Evolutionary conservation across 2,329 filamentous ascomycete genomes (phyloP), one percentile per base, ranked within the genome.

Genomic region (Ophiocordyceps camponoti-saundersi): DNA sequence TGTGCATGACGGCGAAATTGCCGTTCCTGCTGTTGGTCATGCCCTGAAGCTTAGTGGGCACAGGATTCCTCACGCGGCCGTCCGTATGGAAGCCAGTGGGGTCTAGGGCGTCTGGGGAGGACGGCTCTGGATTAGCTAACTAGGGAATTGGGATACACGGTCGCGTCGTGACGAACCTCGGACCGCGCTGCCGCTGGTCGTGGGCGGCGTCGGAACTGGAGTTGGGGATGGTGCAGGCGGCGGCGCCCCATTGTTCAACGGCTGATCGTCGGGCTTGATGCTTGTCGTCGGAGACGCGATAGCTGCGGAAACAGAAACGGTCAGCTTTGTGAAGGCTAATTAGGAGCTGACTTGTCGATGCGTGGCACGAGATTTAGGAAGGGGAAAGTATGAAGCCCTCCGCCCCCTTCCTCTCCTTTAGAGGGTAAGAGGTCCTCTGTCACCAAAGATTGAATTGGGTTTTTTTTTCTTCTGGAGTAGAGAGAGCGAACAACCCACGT

Each of bases 1-100:
- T 78, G 48, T 79, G 74, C 70, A 81, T 78, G 40, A 80, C 73
- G 43, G 69, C 66, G 57, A 81, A 81, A 52, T 78, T 79, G 26
- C 77, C 77, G 49, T 73, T 73, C 53, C 69, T 71, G 23, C 66
- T 64, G 51, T 73, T 69, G 20, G 72, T 71, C 52, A 72, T 74
- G 49, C 74, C 73, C 56, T 79, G 77, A 47, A 80, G 63, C 57
- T 79, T 80, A 58, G 70, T 77, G 5, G 78, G 77, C 2, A 80
- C 69, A 1, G 76, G 73, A 50, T 79, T 78, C 48, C 72, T 60
- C 44, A 62, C 56, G 30, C 61, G 59, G 32, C 59, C 61, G 50
- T 65, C 61, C 23, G 53, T 50, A 15, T 45, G 47, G 23, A 43
- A 43, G 22, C 48, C 40, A 3, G 26, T 21, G 26, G 42, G 15